Percentiles rank a stretch among this genome's conserved stretches.
phyloP scores from a whole-genome alignment of 106 monocot species.

The Allium cepa region DNA sequence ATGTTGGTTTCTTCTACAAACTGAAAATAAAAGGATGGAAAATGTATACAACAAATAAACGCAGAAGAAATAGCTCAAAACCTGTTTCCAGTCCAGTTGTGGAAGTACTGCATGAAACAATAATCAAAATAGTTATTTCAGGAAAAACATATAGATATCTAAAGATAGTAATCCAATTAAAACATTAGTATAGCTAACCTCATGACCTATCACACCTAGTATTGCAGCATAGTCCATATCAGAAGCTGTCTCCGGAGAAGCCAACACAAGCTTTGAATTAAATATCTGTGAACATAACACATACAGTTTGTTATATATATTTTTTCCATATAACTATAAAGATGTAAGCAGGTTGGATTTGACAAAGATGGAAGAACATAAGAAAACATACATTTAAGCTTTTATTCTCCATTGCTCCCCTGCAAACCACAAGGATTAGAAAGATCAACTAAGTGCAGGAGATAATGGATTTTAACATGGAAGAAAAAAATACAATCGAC shows the following conservation, averaged over 20 bases:
- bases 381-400: slow-evolving; percentile 77
- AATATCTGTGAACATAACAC: slow-evolving; percentile 51
- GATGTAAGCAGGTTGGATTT: background rate
- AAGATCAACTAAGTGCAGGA: background rate
- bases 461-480: background rate
- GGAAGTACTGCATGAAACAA: slow-evolving; percentile 81
- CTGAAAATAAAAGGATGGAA: background rate
- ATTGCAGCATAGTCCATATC: slow-evolving; percentile 99
- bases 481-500: too few species aligned
- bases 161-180: background rate
- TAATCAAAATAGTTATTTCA: slow-evolving; percentile 7
- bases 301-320: background rate
- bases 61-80: slow-evolving; percentile 13
- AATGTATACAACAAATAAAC: background rate
- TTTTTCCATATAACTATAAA: slow-evolving; percentile 1
- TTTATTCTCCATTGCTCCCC: slow-evolving; percentile 99
- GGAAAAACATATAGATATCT: slow-evolving; percentile 1
- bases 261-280: slow-evolving; percentile 92
- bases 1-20: background rate
- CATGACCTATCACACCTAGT: slow-evolving; percentile 95
- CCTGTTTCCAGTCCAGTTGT: slow-evolving; percentile 99
- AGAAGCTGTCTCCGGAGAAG: slow-evolving; percentile 94
- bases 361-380: slow-evolving; percentile 7
- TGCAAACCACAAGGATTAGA: slow-evolving; percentile 31
- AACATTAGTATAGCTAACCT: slow-evolving; percentile 32